Evolutionary conservation across 2,329 filamentous ascomycete species (phyloP), one percentile per base, ranked within the genome.

Genomic region (Ampelomyces quisqualis): DNA sequence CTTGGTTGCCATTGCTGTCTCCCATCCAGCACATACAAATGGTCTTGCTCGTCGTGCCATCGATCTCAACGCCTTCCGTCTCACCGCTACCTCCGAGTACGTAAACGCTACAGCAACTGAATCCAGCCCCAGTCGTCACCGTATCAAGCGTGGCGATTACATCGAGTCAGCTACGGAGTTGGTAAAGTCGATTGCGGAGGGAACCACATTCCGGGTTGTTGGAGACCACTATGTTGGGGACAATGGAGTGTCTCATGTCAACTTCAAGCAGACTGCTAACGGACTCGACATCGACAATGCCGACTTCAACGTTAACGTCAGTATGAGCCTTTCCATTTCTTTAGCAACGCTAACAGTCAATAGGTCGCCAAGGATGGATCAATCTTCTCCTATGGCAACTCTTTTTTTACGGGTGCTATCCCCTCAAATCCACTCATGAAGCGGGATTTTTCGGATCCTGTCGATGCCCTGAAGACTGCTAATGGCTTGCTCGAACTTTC

Each of bases 211-310:
- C 18, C 33, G 39, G 8, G 15, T 42, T 15, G 39, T 33, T 17
- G 34, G 17, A 10, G 39, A 42, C 14, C 70, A 76, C 51, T 82
- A 81, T 34, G 67, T 77, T 7, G 73, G 78, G 11, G 59, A 53
- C 32, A 80, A 80, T 39, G 78, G 78, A 7, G 68, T 82, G 42
- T 71, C 70, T 0, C 79, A 82, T 53, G 77, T 81, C 49, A 73
- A 80, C 58, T 79, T 82, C 57, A 78, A 77, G 63, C 80, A 82
- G 64, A 81, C 77, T 0, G 66, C 70, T 6, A 76, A 81, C 38
- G 79, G 74, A 1, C 58, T 82, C 17, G 79, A 82, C 44, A 75
- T 83, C 43, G 79, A 81, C 51, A 82, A 82, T 51, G 77, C 75
- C 1, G 77, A 80, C 54, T 79, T 81, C 53, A 80, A 81, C 36